Conservation (phyloP, 495 filamentous ascomycete species). For the Penicillium longicatenatum region DNA sequence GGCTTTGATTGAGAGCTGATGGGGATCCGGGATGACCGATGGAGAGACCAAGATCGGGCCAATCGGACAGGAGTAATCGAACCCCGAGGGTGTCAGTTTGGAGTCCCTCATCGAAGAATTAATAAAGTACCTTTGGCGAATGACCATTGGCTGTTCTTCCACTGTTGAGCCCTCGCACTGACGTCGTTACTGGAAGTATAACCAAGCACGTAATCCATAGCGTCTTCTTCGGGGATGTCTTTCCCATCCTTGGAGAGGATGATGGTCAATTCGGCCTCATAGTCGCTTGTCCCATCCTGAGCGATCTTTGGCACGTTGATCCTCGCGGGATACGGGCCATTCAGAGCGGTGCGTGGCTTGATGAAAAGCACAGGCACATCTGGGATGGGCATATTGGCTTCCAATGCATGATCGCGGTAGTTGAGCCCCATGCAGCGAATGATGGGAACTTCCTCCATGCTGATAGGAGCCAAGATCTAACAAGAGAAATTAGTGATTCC, state of each 20-base stretch:
- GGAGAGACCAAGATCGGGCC: not conserved
- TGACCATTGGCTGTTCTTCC: conserved; percentile 54
- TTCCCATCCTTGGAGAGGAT: conserved; percentile 63
- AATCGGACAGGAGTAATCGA: too few relatives aligned
- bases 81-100: too few relatives aligned
- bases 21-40: not conserved
- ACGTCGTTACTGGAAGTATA: conserved; percentile 72
- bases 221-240: conserved; percentile 62
- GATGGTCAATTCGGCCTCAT: conserved; percentile 70
- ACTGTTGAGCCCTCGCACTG: conserved; percentile 69
- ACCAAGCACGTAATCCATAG: conserved; percentile 66
- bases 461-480: not conserved
- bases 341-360: conserved; percentile 66
- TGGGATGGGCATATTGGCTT: conserved; percentile 68
- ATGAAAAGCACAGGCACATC: conserved; percentile 70
- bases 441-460: conserved; percentile 23
- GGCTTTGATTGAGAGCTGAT: not conserved
- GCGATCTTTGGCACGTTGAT: conserved; percentile 40
- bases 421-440: conserved; percentile 71
- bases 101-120: not conserved
- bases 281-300: conserved; percentile 58
- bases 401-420: conserved; percentile 63
- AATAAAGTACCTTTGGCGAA: not conserved
- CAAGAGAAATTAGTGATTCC: not conserved
- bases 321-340: conserved; percentile 55